Base-by-base conservation (phyloP, 139 green algal genomes). In the Haematococcus lacustris region DNA sequence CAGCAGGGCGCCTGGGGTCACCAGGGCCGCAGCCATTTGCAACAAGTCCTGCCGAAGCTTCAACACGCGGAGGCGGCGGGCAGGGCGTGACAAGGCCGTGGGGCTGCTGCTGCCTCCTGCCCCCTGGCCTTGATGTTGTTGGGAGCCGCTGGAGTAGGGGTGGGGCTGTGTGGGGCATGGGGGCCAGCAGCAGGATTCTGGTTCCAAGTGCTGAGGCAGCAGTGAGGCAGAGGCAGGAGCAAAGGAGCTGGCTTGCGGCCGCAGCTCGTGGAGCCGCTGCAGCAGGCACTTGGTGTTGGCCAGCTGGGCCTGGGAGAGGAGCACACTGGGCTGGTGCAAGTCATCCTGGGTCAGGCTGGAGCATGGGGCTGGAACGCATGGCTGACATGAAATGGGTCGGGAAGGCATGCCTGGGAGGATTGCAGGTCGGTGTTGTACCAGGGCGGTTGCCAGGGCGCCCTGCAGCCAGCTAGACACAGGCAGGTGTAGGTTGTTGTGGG, bases 41-140 rank as follows among this genome's bases (percentile, higher is more conserved):
- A 82, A 67, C 73, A 91, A 40, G 50, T 86, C 80, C 25, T 53
- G 51, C 73, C 80, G 84, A 51, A 87, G 71, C 71, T 80, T 76
- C 66, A 43, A 9, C 65, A 82, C 35, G 30, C 60, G 38, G 5
- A 6, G 9, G 5, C 30, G 38, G 68, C 70, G 43, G 43, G n/a
- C n/a, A n/a, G n/a, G n/a, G n/a, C n/a, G n/a, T n/a, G n/a, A n/a
- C n/a, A n/a, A n/a, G n/a, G n/a, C n/a, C n/a, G n/a, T n/a, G n/a
- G n/a, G n/a, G n/a, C n/a, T n/a, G n/a, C n/a, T n/a, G n/a, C n/a
- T n/a, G n/a, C n/a, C n/a, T n/a, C n/a, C n/a, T n/a, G n/a, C n/a
- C n/a, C n/a, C n/a, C n/a, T n/a, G n/a, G n/a, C n/a, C n/a, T n/a
- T 53, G 9, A 17, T 9, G 9, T 53, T 64, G 21, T 64, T 21